Evolutionary conservation across 305 asterid genomes (phyloP), one percentile per base, ranked within the genome.

Genomic region (Fraxinus sp.): DNA sequence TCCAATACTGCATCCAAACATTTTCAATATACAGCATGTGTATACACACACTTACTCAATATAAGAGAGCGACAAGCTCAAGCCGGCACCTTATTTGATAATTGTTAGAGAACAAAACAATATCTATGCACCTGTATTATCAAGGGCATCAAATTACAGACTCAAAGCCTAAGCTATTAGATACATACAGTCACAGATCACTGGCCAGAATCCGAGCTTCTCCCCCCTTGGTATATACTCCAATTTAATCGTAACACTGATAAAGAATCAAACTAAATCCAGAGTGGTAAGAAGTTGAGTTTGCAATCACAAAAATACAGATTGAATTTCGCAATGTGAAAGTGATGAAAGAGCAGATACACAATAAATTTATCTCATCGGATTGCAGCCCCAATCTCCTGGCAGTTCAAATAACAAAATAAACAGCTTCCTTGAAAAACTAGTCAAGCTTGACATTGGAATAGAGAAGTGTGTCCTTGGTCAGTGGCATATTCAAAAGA

Each of bases 401-500:
- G 22, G 81, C 44, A 74, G 52, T 83, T 55, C 81, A 37, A 68
- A 14, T 71, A 79, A 49, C 46, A 72, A 77, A 49, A 85, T 22
- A 70, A 77, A 62, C 46, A 39, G 87, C 83, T 66, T 59, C 74
- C 9, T 6, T 18, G 2, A 76, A 86, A 57, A 33, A 84, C 88
- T 83, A 95, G 88, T 95, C 99, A 46, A 95, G 97, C 92, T 93
- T 95, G 83, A 94, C 98, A 75, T 92, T 94, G 18, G 97, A 94
- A 88, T 95, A 95, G 41, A 95, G 87, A 87, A 95, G 98, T 76
- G 99, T 95, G 89, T 95, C 99, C 91, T 91, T 92, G 84, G 99
- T 94, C 82, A 94, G 82, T 76, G 98, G 93, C 99, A 95, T 93
- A 90, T 88, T 82, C 81, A 94, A 7, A 64, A 95, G 97, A 79